Evolutionary conservation across 2,329 filamentous ascomycete species (phyloP), one percentile per base, ranked within the genome.

Genomic region (Phaeosphaeria sp.): DNA sequence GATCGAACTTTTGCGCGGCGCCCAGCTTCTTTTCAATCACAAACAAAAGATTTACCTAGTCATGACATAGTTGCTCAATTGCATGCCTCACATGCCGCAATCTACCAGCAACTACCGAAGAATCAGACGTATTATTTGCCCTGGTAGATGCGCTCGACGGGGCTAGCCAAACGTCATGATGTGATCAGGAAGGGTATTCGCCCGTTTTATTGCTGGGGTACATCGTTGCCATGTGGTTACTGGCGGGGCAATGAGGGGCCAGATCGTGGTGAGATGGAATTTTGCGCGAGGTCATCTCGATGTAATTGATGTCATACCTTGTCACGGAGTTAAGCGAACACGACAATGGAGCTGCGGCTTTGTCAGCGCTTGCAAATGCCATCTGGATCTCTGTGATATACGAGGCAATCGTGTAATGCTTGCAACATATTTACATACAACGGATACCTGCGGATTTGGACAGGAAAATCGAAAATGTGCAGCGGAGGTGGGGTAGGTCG

Each of bases 91-190:
- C 33, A 42, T 63, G 55, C 55, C 59, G 57, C 52, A 57, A 46
- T 54, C 36, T 49, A 39, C 25, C 49, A 36, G 25, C 65, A 71
- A 67, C 63, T 69, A 65, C 66, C 65, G 63, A 54, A 39, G 43
- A 58, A 61, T 55, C 50, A 61, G 39, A 49, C 47, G 57, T 65
- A 46, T 55, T 51, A 54, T 51, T 63, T 49, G 64, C 64, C 69
- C 66, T 59, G 65, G 67, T 67, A 65, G 50, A 72, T 60, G 57
- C 43, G 65, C 68, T 62, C 57, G 59, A 67, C 64, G 24, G 39
- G 65, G 67, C 56, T 67, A 68, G 53, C 43, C 20, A 36, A 51
- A 72, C 71, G 71, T 74, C 71, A 74, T 74, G 67, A 72, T 61
- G 63, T 59, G 54, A 51, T 66, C 27, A 63, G 64, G 56, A 63